Base-by-base conservation (phyloP, 257 asterid genomes). In the Gynochthodes officinalis region DNA sequence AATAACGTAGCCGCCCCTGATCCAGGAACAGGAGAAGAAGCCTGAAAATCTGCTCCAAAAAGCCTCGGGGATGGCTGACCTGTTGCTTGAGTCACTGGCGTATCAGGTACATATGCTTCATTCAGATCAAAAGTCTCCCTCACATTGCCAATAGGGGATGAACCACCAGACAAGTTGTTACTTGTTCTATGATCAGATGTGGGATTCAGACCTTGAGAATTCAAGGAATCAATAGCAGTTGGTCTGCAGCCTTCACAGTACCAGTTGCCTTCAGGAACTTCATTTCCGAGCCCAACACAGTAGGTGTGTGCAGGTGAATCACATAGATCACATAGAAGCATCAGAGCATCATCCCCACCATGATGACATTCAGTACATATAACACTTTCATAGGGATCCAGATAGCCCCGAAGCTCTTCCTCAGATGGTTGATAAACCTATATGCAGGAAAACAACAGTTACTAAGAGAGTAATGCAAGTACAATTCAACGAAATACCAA, bases 211-310 rank as follows among this genome's bases (percentile, higher is more conserved):
- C 80, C 69, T 54, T 80, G 89, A 21, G 78, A 75, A 64, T 76
- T 86, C 58, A 81, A 79, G 64, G 90, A 84, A 72, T 85, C 87
- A 70, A 84, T 83, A 64, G 84, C 91, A 43, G 89, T 82, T 73
- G 97, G 97, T 43, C 90, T 89, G 78, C 98, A 93, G 78, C 90
- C 93, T 52, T 90, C 97, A 73, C 98, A 93, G 75, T 90, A 90
- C 98, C 98, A 93, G 82, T 90, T 87, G 68, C 95, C 98, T 23
- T 90, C 96, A n/a, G 98, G 98, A 28, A 90, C 98, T 78, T 93
- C 96, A 55, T 55, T 84, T 75, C 96, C 95, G 52, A 90, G 89
- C 69, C 97, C 96, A 53, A 90, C 97, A 73, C 96, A 90, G 39
- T 86, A 90, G 54, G 98, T 93, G 75, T 90, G 97, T 16, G 97